Conservation (phyloP, 139 green algal genomes). For the Picochlorum sp. region DNA sequence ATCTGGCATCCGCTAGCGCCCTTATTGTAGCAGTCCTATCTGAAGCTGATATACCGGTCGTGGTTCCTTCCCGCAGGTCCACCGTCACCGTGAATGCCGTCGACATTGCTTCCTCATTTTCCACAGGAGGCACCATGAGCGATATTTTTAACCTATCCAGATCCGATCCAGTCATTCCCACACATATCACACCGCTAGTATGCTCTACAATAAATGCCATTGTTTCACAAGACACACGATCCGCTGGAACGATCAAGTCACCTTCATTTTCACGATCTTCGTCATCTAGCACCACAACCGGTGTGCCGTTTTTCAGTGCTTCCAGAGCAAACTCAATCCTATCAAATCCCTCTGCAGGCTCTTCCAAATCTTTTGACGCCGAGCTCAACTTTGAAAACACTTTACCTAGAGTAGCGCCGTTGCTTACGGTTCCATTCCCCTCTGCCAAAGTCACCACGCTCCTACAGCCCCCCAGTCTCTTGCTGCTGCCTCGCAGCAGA, state of each 20-base stretch:
- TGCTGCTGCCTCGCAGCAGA: too few relatives aligned
- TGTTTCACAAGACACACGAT: conserved; percentile 64
- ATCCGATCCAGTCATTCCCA: conserved; percentile 49
- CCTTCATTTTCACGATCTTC: conserved; percentile 96
- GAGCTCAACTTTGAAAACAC: too few relatives aligned
- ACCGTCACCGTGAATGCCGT: conserved; percentile 93
- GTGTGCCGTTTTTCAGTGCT: conserved; percentile 57
- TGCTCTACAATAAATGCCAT: conserved; percentile 89
- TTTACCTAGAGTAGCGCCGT: too few relatives aligned
- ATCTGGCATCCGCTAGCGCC: conserved; percentile 51
- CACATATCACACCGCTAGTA: conserved; percentile 76
- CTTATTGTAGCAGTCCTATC: conserved; percentile 83
- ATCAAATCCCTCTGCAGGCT: conserved; percentile 21
- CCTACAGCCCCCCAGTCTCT: too few relatives aligned
- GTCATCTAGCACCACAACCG: conserved; percentile 96
- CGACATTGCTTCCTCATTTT: conserved; percentile 80
- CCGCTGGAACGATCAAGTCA: conserved; percentile 91
- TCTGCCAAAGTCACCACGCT: too few relatives aligned
- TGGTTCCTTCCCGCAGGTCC: conserved; percentile 69
- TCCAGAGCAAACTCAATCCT: conserved; percentile 28
- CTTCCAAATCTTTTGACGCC: background rate
- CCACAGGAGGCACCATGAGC: conserved; percentile 75
- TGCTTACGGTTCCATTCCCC: too few relatives aligned
- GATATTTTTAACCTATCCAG: conserved; percentile 84
- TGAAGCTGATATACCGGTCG: conserved; percentile 86